Evolutionary conservation across 495 filamentous ascomycete species (phyloP).

Genomic region (Choiromyces venosus): DNA sequence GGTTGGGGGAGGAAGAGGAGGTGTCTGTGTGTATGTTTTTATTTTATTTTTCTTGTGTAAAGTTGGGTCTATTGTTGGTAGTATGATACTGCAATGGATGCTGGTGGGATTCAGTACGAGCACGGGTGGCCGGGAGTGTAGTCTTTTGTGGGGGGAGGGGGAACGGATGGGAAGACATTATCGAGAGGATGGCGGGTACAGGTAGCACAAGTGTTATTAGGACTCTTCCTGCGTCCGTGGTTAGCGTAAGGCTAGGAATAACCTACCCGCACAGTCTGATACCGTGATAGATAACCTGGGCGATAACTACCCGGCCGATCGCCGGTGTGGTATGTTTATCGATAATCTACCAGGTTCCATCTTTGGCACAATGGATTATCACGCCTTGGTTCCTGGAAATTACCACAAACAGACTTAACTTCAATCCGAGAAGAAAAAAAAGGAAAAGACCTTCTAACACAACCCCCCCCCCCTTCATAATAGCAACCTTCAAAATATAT

Average conservation of each 20-base stretch:
- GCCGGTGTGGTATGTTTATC: background rate
- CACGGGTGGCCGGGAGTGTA: background rate
- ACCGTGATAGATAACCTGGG: background rate
- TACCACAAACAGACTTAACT: too few relatives aligned
- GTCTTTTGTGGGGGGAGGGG: background rate
- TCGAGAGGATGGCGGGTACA: background rate
- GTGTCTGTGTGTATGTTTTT: background rate
- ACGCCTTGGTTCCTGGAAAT: background rate
- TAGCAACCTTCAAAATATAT: too few relatives aligned
- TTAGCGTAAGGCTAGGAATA: background rate
- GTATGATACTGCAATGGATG: background rate
- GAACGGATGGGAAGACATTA: too few relatives aligned
- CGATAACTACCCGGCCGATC: constrained; percentile 4
- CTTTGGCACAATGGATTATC: background rate
- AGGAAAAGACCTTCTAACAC: background rate
- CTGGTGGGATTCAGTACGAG: background rate
- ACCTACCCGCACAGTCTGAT: background rate
- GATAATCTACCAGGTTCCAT: background rate
- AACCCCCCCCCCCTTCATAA: too few relatives aligned
- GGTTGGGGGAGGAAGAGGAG: background rate
- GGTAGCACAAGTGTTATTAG: background rate
- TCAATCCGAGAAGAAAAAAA: too few relatives aligned
- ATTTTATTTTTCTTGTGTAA: background rate
- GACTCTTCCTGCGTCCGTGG: background rate
- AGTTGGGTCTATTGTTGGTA: background rate